phyloP scores from a whole-genome alignment of 768 basidiomycete genomes.

The Baorangia bicolor region DNA sequence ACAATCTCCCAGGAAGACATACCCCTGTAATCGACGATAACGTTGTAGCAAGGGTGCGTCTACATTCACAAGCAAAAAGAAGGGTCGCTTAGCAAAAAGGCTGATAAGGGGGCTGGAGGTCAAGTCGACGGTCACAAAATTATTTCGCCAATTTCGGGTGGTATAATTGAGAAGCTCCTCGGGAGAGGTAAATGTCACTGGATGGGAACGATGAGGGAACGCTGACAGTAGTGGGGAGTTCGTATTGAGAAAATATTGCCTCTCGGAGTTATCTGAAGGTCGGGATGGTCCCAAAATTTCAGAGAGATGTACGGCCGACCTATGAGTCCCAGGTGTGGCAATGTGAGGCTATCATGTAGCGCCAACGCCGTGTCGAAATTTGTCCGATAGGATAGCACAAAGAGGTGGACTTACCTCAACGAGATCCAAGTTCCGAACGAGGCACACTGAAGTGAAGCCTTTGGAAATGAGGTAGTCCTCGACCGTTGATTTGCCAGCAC shows the following conservation, averaged over 20 bases:
- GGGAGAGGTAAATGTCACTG: conserved; percentile 42
- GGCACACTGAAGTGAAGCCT: conserved; percentile 53
- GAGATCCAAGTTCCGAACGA: conserved; percentile 27
- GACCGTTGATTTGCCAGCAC: conserved; percentile 60
- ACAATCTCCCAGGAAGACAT: conserved; percentile 19
- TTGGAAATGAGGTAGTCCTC: conserved; percentile 59
- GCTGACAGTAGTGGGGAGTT: conserved; percentile 17
- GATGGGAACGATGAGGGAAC: conserved; percentile 23
- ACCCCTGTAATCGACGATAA: conserved; percentile 59
- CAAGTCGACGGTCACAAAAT: conserved; percentile 83
- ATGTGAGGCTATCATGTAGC: conserved; percentile 10
- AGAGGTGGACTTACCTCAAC: conserved; percentile 15
- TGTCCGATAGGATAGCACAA: not conserved
- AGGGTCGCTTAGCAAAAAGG: conserved; percentile 81
- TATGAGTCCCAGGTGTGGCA: not conserved
- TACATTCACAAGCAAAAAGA: conserved; percentile 79
- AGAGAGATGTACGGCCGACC: not conserved
- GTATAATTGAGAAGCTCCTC: conserved; percentile 65
- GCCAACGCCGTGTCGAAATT: not conserved
- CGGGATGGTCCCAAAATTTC: not conserved
- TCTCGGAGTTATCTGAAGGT: conserved; percentile 3
- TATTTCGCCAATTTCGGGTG: conserved; percentile 75
- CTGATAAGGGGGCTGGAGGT: conserved; percentile 53
- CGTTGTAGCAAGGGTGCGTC: conserved; percentile 80
- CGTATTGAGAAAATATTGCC: conserved; percentile 21